Evolutionary conservation across 2,329 filamentous ascomycete species (phyloP).

Genomic region (Scedosporium apiospermum): DNA sequence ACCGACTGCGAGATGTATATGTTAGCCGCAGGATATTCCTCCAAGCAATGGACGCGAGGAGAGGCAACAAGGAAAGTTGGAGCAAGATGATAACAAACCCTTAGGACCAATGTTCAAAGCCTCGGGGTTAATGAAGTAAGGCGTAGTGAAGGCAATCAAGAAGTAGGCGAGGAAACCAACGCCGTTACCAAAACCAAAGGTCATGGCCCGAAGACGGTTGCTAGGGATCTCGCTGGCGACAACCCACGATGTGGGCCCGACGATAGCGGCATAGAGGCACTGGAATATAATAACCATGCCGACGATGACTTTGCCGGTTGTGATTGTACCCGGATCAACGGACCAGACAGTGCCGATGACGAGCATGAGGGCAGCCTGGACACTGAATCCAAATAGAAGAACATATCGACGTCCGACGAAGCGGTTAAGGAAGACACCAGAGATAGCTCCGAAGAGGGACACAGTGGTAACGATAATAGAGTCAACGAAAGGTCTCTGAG

Average conservation of each 20-base stretch:
- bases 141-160: slow-evolving; percentile 8
- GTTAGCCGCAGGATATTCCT: slow-evolving; percentile 2
- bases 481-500: slow-evolving; percentile 7
- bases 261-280: slow-evolving; percentile 7
- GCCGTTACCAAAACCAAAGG: slow-evolving; percentile 6
- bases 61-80: not conserved
- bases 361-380: slow-evolving; percentile 8
- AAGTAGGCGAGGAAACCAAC: slow-evolving; percentile 8
- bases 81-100: slow-evolving; percentile 3
- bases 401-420: slow-evolving; percentile 7
- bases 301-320: slow-evolving; percentile 8
- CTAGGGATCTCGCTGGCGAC: slow-evolving; percentile 8
- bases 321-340: slow-evolving; percentile 3
- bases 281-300: slow-evolving; percentile 9
- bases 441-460: slow-evolving; percentile 7
- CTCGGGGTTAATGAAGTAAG: slow-evolving; percentile 9
- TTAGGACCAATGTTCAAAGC: slow-evolving; percentile 8
- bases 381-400: slow-evolving; percentile 7
- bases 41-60: not conserved
- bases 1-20: slow-evolving; percentile 7
- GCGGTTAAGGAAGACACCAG: slow-evolving; percentile 8
- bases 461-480: slow-evolving; percentile 9
- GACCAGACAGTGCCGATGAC: slow-evolving; percentile 8
- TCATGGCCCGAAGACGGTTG: slow-evolving; percentile 8
- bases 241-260: slow-evolving; percentile 6